Conservation (phyloP, 805 yeast genomes). For the Priceomyces carsonii region DNA sequence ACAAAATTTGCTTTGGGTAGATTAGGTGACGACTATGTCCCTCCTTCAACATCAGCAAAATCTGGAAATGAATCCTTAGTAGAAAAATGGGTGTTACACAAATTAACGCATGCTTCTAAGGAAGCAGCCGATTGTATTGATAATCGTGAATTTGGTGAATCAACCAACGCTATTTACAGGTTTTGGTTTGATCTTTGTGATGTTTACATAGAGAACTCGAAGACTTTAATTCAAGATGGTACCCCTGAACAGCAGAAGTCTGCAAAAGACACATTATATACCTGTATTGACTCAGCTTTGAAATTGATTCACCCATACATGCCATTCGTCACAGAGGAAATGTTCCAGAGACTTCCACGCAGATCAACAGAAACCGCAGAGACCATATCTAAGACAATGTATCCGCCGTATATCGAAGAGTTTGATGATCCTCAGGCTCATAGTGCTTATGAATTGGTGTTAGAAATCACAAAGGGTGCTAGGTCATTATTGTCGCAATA, state of each 20-base stretch:
- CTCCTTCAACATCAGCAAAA: constrained; percentile 63
- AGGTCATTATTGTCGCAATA: constrained; percentile 92
- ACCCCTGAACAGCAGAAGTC: constrained; percentile 78
- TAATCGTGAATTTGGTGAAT: constrained; percentile 82
- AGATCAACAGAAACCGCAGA: constrained; percentile 67
- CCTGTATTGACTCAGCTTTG: constrained; percentile 88
- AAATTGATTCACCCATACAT: constrained; percentile 94
- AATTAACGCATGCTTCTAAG: constrained; percentile 69
- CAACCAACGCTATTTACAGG: constrained; percentile 85
- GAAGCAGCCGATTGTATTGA: constrained; percentile 68
- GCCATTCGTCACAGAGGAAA: constrained; percentile 96
- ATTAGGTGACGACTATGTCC: constrained; percentile 83
- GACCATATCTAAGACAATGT: constrained; percentile 77
- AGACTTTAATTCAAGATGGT: constrained; percentile 89
- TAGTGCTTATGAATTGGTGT: constrained; percentile 76
- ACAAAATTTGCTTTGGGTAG: constrained; percentile 94
- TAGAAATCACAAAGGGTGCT: constrained; percentile 85
- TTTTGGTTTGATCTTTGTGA: constrained; percentile 98
- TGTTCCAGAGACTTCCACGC: constrained; percentile 98
- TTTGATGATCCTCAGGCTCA: constrained; percentile 67
- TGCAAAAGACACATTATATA: constrained; percentile 92
- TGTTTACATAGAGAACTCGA: constrained; percentile 96
- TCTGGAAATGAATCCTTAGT: constrained; percentile 87
- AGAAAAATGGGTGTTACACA: constrained; percentile 95
- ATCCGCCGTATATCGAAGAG: constrained; percentile 65